A percentile compares a stretch with the other conserved stretches of the same genome.
Evolutionary conservation across 2,329 filamentous ascomycete species (phyloP).

Genomic region (Sporothrix euskadiensis): DNA sequence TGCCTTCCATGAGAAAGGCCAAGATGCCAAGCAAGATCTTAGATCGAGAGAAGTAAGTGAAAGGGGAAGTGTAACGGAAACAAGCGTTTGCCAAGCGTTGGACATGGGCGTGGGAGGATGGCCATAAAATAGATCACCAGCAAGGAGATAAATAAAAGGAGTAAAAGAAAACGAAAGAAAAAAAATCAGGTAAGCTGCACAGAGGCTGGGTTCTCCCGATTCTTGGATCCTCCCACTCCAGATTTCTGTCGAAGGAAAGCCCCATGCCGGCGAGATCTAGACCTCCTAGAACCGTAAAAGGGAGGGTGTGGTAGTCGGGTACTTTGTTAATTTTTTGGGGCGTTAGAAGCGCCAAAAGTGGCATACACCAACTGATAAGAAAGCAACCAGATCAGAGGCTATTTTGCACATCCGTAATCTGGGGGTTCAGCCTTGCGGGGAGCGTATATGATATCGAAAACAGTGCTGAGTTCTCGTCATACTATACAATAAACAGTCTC

Average conservation of each 20-base stretch:
- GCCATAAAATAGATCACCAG: background rate
- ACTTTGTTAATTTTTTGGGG: background rate
- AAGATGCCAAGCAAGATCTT: slow-evolving; percentile 9
- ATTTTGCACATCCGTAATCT: background rate
- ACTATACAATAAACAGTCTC: too few relatives aligned
- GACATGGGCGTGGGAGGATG: background rate
- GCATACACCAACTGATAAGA: slow-evolving; percentile 1
- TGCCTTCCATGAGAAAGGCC: background rate
- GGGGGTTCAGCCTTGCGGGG: background rate
- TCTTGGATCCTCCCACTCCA: background rate
- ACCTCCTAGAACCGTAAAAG: background rate
- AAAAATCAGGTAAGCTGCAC: too few relatives aligned
- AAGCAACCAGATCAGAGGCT: background rate
- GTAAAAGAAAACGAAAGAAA: background rate
- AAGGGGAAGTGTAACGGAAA: background rate
- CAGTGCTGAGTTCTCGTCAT: background rate
- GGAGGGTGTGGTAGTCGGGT: background rate
- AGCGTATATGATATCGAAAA: background rate
- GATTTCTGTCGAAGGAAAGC: background rate
- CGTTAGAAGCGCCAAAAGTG: background rate
- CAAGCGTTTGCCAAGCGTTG: slow-evolving; percentile 1
- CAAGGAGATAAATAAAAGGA: background rate
- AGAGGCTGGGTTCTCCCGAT: background rate
- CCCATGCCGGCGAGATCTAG: background rate
- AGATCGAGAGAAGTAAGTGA: background rate